Base-by-base conservation (phyloP, 768 basidiomycete species). In the Amanita subjunquillea region DNA sequence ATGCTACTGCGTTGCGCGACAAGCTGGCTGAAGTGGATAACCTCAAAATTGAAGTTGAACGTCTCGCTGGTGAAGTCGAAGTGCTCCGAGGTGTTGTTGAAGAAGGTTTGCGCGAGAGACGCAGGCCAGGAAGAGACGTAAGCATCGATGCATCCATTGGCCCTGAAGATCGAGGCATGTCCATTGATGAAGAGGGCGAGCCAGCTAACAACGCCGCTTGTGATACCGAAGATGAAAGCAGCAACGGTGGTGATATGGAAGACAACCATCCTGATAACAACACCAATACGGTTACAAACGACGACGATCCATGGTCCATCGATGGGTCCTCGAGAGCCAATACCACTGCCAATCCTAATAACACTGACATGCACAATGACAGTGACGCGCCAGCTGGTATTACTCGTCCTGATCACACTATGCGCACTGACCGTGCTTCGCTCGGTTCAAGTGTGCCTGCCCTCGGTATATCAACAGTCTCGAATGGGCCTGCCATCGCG, bases 71-170 rank as follows among this genome's bases (percentile, higher is more conserved):
- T 3, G 92, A 98, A 66, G 88, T 97, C 2, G 86, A 87, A 55
- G 85, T 90, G 2, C 72, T 96, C n/a, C 72, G 87, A 9, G 85
- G 82, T 1, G 85, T 93, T 0, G 89, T 97, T 1, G 88, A 94
- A 64, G 85, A 89, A 54, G 91, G 91, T 3, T 71, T 96, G 50
- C 78, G 83, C 55, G 89, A 91, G 56, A 67, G 91, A 25, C 69
- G 85, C 37, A 66, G 72, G 37, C 72, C 71, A 3, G 68, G 83
- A 54, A 54, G 46, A 13, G 41, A 49, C 8, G 29, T 42, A 10
- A 43, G 47, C 22, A 41, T 48, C 6, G 53, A 49, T 27, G 48
- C 53, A 42, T 48, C 36, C 10, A 37, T 43, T 29, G 46, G 38
- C n/a, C 56, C 61, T 3, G 60, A 56, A 12, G 72, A 71, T 43